Conservation (phyloP, 495 filamentous ascomycete genomes). For the Letharia lupina region DNA sequence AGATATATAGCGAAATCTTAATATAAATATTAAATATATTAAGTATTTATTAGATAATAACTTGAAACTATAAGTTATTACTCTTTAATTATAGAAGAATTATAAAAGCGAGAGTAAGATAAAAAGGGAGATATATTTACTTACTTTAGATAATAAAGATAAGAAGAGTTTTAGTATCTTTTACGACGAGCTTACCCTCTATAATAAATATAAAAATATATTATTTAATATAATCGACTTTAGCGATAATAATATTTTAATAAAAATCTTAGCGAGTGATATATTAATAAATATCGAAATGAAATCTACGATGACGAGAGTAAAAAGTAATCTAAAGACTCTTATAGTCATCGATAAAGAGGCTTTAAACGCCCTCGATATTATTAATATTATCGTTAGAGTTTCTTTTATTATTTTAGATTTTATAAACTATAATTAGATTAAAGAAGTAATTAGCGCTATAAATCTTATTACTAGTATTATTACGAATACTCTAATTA, state of each 20-base stretch:
- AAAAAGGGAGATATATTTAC: too few relatives aligned
- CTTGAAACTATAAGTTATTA: too few relatives aligned
- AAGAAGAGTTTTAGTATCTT: too few relatives aligned
- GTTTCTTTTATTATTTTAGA: neutral
- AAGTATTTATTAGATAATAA: too few relatives aligned
- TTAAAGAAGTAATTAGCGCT: slow-evolving; percentile 12
- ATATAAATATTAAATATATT: too few relatives aligned
- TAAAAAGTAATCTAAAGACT: neutral
- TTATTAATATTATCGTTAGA: neutral
- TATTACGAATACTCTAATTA: neutral
- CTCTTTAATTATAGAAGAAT: too few relatives aligned
- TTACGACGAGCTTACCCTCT: too few relatives aligned
- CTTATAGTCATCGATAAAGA: neutral
- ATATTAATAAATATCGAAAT: neutral
- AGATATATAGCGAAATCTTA: too few relatives aligned
- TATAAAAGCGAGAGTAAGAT: too few relatives aligned
- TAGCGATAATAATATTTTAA: neutral
- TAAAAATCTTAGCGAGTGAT: neutral
- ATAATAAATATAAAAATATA: too few relatives aligned
- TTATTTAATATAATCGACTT: neutral
- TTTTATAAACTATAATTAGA: neutral
- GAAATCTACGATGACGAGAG: neutral
- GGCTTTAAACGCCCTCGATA: neutral
- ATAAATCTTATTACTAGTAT: slow-evolving; percentile 9
- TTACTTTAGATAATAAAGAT: too few relatives aligned